Percentiles rank a stretch among this genome's conserved stretches.
Conservation (phyloP, 345 rosid species). For the Isatis tinctoria region DNA sequence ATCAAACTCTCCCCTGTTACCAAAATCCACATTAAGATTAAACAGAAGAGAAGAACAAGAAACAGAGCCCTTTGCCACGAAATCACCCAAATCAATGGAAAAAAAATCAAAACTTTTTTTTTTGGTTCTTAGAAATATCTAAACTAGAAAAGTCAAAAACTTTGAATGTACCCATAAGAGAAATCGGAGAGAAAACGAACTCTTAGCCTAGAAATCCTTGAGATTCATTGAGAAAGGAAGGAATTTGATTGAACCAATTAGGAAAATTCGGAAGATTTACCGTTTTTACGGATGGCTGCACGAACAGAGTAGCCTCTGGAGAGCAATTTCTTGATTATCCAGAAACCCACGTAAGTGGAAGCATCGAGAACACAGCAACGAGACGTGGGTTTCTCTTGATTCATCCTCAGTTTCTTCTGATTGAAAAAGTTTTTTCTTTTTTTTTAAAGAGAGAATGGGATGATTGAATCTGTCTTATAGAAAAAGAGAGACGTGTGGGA, state of each 20-base stretch:
- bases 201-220: too few species aligned
- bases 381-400: conserved; percentile 37
- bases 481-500: conserved; percentile 9
- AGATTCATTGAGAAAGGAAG: too few species aligned
- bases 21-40: background rate
- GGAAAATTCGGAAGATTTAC: conserved; percentile 11
- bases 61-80: background rate
- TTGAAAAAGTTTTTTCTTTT: background rate
- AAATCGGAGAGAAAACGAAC: background rate
- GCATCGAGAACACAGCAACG: conserved; percentile 86
- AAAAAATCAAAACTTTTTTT: background rate
- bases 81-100: background rate
- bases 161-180: background rate
- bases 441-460: background rate
- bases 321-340: conserved; percentile 71
- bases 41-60: background rate
- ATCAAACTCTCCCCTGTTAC: conserved; percentile 50
- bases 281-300: conserved; percentile 61
- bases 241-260: background rate
- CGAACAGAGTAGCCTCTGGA: conserved; percentile 65
- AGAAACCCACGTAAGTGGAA: conserved; percentile 80
- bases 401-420: conserved; percentile 17
- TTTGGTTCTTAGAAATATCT: too few species aligned
- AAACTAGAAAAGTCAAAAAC: background rate
- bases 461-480: background rate